Base-by-base conservation (phyloP, 73 alveolate species). In the Halteria grandinella region DNA sequence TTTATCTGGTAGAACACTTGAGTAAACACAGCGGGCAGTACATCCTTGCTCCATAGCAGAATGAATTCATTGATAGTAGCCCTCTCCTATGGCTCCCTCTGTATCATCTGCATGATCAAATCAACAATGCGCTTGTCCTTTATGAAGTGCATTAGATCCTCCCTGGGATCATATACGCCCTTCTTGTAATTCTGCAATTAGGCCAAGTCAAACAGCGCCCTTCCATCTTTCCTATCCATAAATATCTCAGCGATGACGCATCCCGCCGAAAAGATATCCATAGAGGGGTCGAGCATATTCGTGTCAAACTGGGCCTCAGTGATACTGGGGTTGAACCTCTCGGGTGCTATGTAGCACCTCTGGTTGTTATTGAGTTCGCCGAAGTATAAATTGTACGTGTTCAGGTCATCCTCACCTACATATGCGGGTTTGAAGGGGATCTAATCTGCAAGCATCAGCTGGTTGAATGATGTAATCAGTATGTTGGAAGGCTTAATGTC, bases 321-420 rank as follows among this genome's bases (percentile, higher is more conserved):
- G 55, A 40, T 73, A 34, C 57, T 92, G 27, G 89, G 62, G 33
- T 62, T 50, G 49, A 94, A 91, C 54, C 98, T 75, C 74, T 94
- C 99, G 11, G 99, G 98, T 23, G 98, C 97, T 29, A 92, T 66
- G 79, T 94, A 94, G 79, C 99, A 92, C 53, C 94, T 75, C 54
- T 73, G 76, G 60, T 89, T 90, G 78, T 90, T 89, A 59, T 92
- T 91, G 45, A 60, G 79, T 50, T 90, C 89, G 34, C 95, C 92
- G 80, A 95, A 95, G 91, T 44, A 92, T 58, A 20, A 57, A 41
- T 90, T 92, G 83, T 89, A 92, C 10, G 54, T 50, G 48, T 86
- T 85, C 57, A 91, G 72, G 49, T 92, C 91, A 53, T 86, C 94
- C 41, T 84, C 91, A 17, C 66, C 72, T 36, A 95, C 49, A 66